These are phyloP conservation scores for Dictyophora rubrovolvata DNA, from an alignment of 768 basidiomycete species.

Conservation along the genomic window DNA sequence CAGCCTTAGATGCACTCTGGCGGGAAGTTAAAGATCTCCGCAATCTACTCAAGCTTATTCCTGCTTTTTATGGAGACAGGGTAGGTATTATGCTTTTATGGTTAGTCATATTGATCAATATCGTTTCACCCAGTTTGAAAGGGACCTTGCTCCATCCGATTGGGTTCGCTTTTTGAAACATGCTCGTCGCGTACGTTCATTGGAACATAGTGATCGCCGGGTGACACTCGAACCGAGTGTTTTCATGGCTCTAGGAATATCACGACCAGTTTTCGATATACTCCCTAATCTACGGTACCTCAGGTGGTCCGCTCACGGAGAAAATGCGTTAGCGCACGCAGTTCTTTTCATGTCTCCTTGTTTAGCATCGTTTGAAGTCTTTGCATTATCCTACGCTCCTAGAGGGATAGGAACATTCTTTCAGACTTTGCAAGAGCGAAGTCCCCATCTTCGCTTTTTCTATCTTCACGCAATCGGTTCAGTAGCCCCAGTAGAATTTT, in stretches of 20 bases:
- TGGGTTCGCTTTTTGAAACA: constrained; percentile 51
- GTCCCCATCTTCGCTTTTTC: constrained; percentile 6
- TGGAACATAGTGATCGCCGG: constrained; percentile 9
- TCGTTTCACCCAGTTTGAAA: constrained; percentile 23
- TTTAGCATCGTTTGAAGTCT: constrained; percentile 7
- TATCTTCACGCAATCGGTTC: constrained; percentile 6
- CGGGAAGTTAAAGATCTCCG: constrained; percentile 37
- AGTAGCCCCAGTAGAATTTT: not conserved
- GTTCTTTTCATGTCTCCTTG: constrained; percentile 8
- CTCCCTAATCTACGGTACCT: constrained; percentile 7
- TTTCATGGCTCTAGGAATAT: constrained; percentile 5
- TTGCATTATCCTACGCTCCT: constrained; percentile 4
- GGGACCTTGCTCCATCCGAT: constrained; percentile 34
- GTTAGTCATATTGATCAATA: not conserved
- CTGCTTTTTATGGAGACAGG: constrained; percentile 27
- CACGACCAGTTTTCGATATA: constrained; percentile 8
- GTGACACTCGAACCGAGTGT: constrained; percentile 6
- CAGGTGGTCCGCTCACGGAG: constrained; percentile 9
- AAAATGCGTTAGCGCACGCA: constrained; percentile 7
- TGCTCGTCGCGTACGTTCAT: constrained; percentile 33
- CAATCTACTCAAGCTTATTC: constrained; percentile 39
- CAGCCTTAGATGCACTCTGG: constrained; percentile 51
- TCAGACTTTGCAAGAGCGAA: constrained; percentile 7
- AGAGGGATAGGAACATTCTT: constrained; percentile 7
- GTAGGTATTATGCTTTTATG: not conserved